Percentiles rank a stretch among this genome's conserved stretches.
phyloP scores from a whole-genome alignment of 805 yeast genomes.

The Monosporozyma aerobia region DNA sequence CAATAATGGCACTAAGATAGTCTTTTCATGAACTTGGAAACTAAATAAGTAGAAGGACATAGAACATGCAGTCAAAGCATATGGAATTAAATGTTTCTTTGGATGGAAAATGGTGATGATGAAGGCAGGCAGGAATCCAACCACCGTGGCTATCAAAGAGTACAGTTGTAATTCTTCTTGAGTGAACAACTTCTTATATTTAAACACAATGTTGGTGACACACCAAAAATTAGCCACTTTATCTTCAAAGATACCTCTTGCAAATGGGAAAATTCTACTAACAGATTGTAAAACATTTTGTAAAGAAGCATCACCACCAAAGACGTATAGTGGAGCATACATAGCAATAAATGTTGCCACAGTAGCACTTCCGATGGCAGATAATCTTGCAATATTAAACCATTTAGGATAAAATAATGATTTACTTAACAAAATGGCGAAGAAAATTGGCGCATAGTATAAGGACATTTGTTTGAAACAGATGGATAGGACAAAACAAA shows the following conservation, averaged over 20 bases:
- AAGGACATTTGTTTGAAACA: slow-evolving; percentile 93
- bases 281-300: slow-evolving; percentile 36
- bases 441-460: slow-evolving; percentile 84
- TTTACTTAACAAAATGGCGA: slow-evolving; percentile 63
- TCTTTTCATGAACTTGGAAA: slow-evolving; percentile 94
- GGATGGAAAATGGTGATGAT: slow-evolving; percentile 43
- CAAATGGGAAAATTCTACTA: slow-evolving; percentile 86
- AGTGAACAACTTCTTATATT: slow-evolving; percentile 50
- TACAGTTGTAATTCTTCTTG: slow-evolving; percentile 48
- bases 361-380: slow-evolving; percentile 58
- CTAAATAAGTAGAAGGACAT: slow-evolving; percentile 85
- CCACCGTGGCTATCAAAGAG: slow-evolving; percentile 46
- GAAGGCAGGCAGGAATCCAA: slow-evolving; percentile 49
- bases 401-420: slow-evolving; percentile 30
- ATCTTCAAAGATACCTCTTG: slow-evolving; percentile 91
- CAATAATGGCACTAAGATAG: slow-evolving; percentile 76
- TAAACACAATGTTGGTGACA: slow-evolving; percentile 70
- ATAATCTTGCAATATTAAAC: slow-evolving; percentile 48
- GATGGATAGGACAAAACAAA: slow-evolving; percentile 68
- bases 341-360: slow-evolving; percentile 41
- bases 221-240: slow-evolving; percentile 98
- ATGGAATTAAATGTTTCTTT: slow-evolving; percentile 42
- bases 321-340: slow-evolving; percentile 51
- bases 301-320: slow-evolving; percentile 33
- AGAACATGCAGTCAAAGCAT: slow-evolving; percentile 75